These are phyloP conservation scores for Tetracentron sinense DNA, from an alignment of 164 flowering plant species.

Conservation along the genomic window DNA sequence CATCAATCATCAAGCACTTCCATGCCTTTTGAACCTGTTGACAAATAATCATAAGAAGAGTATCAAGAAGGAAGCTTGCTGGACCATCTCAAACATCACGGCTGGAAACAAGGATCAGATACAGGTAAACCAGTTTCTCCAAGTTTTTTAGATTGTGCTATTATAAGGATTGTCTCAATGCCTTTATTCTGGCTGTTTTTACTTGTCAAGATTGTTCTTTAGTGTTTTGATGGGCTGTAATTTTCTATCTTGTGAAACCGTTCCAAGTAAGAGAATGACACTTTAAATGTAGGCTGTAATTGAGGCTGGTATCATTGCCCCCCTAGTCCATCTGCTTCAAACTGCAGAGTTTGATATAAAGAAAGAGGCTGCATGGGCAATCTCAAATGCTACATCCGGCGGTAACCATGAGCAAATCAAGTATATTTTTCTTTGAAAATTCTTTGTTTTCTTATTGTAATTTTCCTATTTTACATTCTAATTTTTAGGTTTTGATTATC, in stretches of 20 bases:
- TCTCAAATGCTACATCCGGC: conserved; percentile 59
- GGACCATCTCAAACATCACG: conserved; percentile 86
- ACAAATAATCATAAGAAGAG: conserved; percentile 58
- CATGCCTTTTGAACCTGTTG: conserved; percentile 53
- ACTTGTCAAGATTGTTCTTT: no score
- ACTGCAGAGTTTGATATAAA: conserved; percentile 60
- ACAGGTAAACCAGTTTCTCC: conserved; percentile 39
- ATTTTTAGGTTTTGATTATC: no score
- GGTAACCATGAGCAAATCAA: conserved; percentile 49
- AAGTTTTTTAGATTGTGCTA: neutral
- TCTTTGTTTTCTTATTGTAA: no score
- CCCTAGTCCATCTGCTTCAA: conserved; percentile 41
- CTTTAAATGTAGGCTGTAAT: conserved; percentile 41
- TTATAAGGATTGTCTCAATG: neutral
- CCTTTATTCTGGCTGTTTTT: no score
- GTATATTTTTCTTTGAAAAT: conserved; percentile 22
- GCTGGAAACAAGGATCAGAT: conserved; percentile 73
- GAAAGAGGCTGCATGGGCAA: conserved; percentile 70
- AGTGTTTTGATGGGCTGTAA: no score
- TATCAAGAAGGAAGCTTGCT: conserved; percentile 81
- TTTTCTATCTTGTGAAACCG: no score
- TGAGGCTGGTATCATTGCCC: conserved; percentile 41
- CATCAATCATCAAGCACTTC: conserved; percentile 53
- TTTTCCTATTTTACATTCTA: no score
- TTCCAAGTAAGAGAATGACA: no score